Conservation (phyloP, 768 basidiomycete genomes). For the Pholiota molesta region DNA sequence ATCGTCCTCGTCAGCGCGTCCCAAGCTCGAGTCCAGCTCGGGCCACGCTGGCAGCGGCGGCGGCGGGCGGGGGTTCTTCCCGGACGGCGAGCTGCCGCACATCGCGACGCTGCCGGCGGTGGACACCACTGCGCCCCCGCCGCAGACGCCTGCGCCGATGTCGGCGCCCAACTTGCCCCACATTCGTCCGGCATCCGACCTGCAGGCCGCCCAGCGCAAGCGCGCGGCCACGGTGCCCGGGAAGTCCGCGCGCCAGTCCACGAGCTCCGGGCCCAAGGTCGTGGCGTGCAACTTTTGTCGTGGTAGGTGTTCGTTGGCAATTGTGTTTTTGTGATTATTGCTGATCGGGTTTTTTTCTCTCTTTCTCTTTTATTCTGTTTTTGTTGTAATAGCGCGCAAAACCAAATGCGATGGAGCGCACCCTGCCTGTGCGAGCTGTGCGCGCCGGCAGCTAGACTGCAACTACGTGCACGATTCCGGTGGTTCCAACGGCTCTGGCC, state of each 20-base stretch:
- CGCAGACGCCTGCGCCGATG: slow-evolving; percentile 58
- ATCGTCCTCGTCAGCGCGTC: slow-evolving; percentile 41
- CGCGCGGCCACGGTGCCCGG: slow-evolving; percentile 71
- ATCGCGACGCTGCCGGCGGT: slow-evolving; percentile 71
- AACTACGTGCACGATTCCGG: slow-evolving; percentile 75
- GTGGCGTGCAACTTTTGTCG: slow-evolving; percentile 90
- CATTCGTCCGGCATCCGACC: slow-evolving; percentile 66
- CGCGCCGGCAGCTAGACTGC: slow-evolving; percentile 73
- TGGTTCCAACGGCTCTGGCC: slow-evolving; percentile 34
- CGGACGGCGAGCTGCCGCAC: slow-evolving; percentile 68
- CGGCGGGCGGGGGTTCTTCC: slow-evolving; percentile 45
- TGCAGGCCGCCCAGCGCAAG: slow-evolving; percentile 69
- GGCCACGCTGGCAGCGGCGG: slow-evolving; percentile 10
- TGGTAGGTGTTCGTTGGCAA: slow-evolving; percentile 49
- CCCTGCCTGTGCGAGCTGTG: slow-evolving; percentile 82
- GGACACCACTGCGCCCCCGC: slow-evolving; percentile 43
- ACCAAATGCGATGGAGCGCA: slow-evolving; percentile 90
- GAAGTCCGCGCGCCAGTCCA: slow-evolving; percentile 57
- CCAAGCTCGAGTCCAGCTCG: slow-evolving; percentile 27
- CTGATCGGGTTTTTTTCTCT: background rate
- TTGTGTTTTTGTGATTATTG: background rate
- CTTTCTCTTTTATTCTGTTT: background rate
- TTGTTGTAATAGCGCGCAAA: slow-evolving; percentile 65
- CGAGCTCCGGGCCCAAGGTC: slow-evolving; percentile 79
- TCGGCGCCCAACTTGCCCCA: slow-evolving; percentile 66